These are phyloP conservation scores for Alternaria sp. DNA, from an alignment of 2,329 filamentous ascomycete species.

Conservation along the genomic window DNA sequence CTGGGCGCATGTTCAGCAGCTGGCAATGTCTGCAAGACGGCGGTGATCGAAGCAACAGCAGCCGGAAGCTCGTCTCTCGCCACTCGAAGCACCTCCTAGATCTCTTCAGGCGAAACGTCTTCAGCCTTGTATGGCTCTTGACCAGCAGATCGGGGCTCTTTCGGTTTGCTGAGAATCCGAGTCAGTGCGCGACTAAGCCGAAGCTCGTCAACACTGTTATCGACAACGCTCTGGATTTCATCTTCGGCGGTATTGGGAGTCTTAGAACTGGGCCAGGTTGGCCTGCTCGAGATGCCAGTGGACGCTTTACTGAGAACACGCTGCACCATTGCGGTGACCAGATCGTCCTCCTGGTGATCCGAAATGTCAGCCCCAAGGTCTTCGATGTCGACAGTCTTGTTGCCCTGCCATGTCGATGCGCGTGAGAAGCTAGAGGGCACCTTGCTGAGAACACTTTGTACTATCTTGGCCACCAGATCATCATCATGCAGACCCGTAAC, in stretches of 20 bases:
- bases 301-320: not conserved
- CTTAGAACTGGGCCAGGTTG: not conserved
- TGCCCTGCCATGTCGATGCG: not conserved
- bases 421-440: not conserved
- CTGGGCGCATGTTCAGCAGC: not conserved
- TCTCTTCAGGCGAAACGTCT: not conserved
- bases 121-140: not conserved
- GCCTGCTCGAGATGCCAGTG: not conserved
- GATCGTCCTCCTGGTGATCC: not conserved
- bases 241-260: not conserved
- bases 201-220: not conserved
- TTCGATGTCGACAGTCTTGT: not conserved
- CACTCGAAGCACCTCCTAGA: slow-evolving; percentile 1
- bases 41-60: not conserved
- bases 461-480: not conserved
- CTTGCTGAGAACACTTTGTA: not conserved
- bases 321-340: not conserved
- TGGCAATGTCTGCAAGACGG: not conserved
- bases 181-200: not conserved
- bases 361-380: not conserved
- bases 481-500: not conserved
- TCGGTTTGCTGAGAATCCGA: not conserved
- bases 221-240: not conserved
- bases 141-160: not conserved
- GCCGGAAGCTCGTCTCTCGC: slow-evolving; percentile 1